These are phyloP conservation scores for Fimicolochytrium jonesii DNA, from an alignment of 192 early-diverging fungal species.

Conservation along the genomic window DNA sequence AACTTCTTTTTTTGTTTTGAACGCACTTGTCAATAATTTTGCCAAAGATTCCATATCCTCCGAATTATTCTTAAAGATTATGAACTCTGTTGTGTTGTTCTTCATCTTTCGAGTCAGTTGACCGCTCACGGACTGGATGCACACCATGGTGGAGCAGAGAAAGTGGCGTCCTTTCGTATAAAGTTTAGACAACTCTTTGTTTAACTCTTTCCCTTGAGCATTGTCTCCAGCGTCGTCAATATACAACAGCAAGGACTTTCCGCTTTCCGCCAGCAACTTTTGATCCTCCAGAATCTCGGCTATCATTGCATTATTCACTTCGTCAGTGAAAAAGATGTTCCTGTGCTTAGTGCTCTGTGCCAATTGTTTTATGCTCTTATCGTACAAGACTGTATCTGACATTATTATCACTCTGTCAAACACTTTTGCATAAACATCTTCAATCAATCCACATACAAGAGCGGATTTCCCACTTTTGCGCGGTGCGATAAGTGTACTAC, in stretches of 20 bases:
- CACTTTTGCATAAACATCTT: constrained; percentile 16
- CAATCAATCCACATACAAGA: constrained; percentile 10
- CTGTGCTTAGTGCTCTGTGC: constrained; percentile 13
- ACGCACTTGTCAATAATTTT: background rate
- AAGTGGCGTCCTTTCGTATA: constrained; percentile 13
- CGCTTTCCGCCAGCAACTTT: background rate
- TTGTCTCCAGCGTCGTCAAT: constrained; percentile 18
- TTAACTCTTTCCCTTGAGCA: constrained; percentile 16
- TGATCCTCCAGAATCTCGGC: constrained; percentile 7
- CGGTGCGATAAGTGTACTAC: constrained; percentile 1
- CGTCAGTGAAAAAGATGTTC: constrained; percentile 13
- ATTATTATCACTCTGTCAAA: constrained; percentile 11
- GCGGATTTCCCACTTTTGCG: constrained; percentile 14
- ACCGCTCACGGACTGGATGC: constrained; percentile 10
- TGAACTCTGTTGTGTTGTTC: constrained; percentile 8
- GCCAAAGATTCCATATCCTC: constrained; percentile 13
- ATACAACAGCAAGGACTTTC: constrained; percentile 5
- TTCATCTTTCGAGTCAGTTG: constrained; percentile 18
- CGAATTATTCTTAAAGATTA: background rate
- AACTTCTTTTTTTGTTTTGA: constrained; percentile 8
- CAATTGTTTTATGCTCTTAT: background rate
- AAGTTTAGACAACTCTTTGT: constrained; percentile 6
- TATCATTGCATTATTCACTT: constrained; percentile 13
- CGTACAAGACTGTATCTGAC: constrained; percentile 11
- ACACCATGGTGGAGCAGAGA: constrained; percentile 3